These are phyloP conservation scores for Venturia carpophila DNA, from an alignment of 2,329 filamentous ascomycete species.

Conservation along the genomic window DNA sequence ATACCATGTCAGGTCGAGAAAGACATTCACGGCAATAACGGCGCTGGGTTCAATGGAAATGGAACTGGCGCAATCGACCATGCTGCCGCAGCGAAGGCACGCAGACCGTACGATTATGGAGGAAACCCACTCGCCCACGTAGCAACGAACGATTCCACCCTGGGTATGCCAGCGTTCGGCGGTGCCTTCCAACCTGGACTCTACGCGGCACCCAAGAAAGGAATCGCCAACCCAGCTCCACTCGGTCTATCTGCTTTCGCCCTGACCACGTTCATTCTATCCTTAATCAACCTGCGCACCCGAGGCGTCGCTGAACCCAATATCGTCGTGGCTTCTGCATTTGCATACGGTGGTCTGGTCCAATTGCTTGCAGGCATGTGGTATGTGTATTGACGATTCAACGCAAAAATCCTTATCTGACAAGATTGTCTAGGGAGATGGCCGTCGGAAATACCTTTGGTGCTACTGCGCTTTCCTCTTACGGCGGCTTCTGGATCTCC, in stretches of 20 bases:
- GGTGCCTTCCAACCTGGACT: conserved; percentile 47
- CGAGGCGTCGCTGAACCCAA: conserved; percentile 36
- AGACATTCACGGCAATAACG: conserved; percentile 8
- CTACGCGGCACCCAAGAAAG: conserved; percentile 37
- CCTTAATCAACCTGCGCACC: conserved; percentile 42
- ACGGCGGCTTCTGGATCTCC: conserved; percentile 55
- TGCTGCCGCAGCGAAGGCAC: neutral
- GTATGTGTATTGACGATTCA: conserved; percentile 32
- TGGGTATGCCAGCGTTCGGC: conserved; percentile 42
- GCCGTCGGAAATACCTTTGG: conserved; percentile 56
- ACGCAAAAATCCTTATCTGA: neutral
- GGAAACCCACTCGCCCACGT: conserved; percentile 46
- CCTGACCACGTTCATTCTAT: conserved; percentile 56
- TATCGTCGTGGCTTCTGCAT: conserved; percentile 42
- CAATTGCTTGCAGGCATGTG: conserved; percentile 47
- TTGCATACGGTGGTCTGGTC: conserved; percentile 43
- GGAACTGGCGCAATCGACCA: neutral
- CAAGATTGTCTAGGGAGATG: conserved; percentile 36
- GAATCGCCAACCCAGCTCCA: conserved; percentile 53
- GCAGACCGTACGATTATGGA: conserved; percentile 9
- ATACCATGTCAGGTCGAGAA: neutral
- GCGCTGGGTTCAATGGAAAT: neutral
- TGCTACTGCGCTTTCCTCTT: conserved; percentile 53
- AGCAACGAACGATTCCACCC: conserved; percentile 41
- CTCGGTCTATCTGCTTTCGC: conserved; percentile 56